Evolutionary conservation across 306 rosid genomes (phyloP), one percentile per base, ranked within the genome.

Genomic region (Prunus mira): DNA sequence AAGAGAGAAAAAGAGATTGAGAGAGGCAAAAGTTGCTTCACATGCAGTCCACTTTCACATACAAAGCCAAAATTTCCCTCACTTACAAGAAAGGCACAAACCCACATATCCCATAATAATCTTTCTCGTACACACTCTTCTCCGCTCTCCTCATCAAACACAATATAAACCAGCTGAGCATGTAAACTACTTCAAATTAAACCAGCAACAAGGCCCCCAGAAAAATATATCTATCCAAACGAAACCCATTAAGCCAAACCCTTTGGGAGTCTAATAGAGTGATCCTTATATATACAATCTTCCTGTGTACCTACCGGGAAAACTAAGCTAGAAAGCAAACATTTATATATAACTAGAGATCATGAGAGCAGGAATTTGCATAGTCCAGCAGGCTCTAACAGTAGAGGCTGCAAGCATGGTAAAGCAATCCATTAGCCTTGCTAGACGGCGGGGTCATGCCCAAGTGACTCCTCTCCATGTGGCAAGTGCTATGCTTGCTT

Each of bases 401-500:
- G 84, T 82, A 3, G 93, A 89, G 30, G 95, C 98, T 24, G 84
- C 86, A 67, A 82, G 65, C 51, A 82, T 82, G n/a, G 95, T 93
- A 49, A 93, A 88, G 66, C 97, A 93, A 82, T 96, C 97, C 0
- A 75, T 93, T 2, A 83, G 79, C 45, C 91, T 93, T 0, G 95
- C 98, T 6, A 87, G 89, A 43, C 80, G 97, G 67, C 76, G 98
- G 32, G 98, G 98, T 6, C 98, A 93, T 69, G 88, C 97, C 19
- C 98, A 93, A 56, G 98, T 93, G 65, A 93, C 98, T 11, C 98
- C 98, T n/a, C 97, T 93, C 49, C 98, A 93, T 76, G 98, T 93
- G 24, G 97, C 98, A 1, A 93, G 90, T 49, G 86, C 97, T 19
- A 93, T 93, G 98, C 98, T 93, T 52, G 87, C 92, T 28, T 82